Evolutionary conservation across 345 rosid species (phyloP).

Genomic region (Aegle marmelos): DNA sequence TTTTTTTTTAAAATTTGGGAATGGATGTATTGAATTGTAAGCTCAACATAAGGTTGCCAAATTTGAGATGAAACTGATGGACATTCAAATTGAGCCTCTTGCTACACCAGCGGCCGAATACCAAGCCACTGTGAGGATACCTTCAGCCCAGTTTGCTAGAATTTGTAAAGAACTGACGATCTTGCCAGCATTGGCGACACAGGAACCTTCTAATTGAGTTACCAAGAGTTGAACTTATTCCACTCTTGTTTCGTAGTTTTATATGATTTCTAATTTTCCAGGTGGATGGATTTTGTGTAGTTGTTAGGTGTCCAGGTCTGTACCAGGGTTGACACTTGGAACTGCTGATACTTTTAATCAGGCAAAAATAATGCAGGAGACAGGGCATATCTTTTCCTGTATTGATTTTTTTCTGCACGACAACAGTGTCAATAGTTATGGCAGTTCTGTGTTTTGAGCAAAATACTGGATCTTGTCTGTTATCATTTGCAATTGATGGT

Average conservation of each 20-base stretch:
- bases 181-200: conserved; percentile 93
- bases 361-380: conserved; percentile 90
- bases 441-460: background rate
- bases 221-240: background rate
- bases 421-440: background rate
- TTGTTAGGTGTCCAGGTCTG: conserved; percentile 95
- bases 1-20: background rate
- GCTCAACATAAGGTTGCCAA: conserved; percentile 92
- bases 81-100: conserved; percentile 92
- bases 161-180: conserved; percentile 86
- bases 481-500: background rate
- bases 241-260: background rate
- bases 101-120: conserved; percentile 98
- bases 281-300: conserved; percentile 32
- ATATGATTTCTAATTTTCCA: background rate
- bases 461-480: background rate
- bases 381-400: conserved; percentile 37
- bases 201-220: conserved; percentile 33
- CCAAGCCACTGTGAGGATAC: conserved; percentile 93
- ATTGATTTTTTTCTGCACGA: background rate
- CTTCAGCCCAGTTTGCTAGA: conserved; percentile 81
- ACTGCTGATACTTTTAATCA: conserved; percentile 84
- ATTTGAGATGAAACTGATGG: conserved; percentile 98
- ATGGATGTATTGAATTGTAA: conserved; percentile 29
- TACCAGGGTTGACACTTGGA: conserved; percentile 88